Base-by-base conservation (phyloP, 176 grass and related monocot genomes). In the Alloteropsis semialata region DNA sequence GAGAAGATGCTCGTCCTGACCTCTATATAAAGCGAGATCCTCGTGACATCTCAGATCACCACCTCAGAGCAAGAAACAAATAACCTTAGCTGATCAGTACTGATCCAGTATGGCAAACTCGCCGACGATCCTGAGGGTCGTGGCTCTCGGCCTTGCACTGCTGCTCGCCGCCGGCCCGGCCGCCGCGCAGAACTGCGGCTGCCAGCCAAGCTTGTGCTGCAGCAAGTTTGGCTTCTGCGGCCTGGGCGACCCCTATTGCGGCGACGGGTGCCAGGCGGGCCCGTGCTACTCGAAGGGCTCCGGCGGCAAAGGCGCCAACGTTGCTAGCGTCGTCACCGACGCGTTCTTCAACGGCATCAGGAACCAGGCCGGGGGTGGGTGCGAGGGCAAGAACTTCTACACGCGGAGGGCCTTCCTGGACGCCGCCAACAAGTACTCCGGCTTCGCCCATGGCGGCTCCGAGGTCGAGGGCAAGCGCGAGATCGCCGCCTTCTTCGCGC, bases 401-500 rank as follows among this genome's bases (percentile, higher is more conserved):
- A 89, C 88, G 11, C 81, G 88, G 5, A 70, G 51, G 16, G 82
- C 88, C 9, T 97, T 97, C 76, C 64, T 97, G 1, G 2, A 7
- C 6, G 83, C 72, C 18, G 39, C 46, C 27, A 45, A 42, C 10
- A 42, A 53, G 7, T 90, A 88, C 77, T 15, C 81, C 3, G 61
- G 5, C 46, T 98, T 98, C 32, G 95, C 75, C 27, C 66, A 11
- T 9, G 81, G 50, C 34, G 54, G 90, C 5, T 78, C 90, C 0
- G 65, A n/a, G 14, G 94, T 81, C 72, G 83, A 89, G 6, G 42
- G 81, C 44, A 94, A 90, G 80, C 74, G 87, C n/a, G 94, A 97
- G 82, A 87, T 97, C 7, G 92, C 94, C 10, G 87, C 91, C 25
- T 97, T 92, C 81, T 97, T 94, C 62, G 89, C 91, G 1, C 85